phyloP scores from a whole-genome alignment of 2,329 filamentous ascomycete genomes.

The Daldinia sp. region DNA sequence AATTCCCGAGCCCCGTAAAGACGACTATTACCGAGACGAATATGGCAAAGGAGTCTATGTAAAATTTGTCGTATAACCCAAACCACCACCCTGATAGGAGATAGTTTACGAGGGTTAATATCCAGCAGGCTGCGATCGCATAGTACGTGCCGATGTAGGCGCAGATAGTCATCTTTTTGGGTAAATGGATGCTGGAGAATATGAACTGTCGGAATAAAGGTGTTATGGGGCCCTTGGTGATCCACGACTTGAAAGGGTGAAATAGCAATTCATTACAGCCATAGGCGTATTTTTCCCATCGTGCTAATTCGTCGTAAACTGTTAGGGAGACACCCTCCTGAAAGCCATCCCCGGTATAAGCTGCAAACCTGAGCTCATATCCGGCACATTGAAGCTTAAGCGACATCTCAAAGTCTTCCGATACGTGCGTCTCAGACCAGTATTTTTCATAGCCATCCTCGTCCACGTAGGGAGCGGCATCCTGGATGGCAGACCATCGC shows the following conservation, averaged over 20 bases:
- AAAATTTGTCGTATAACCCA: constrained; percentile 66
- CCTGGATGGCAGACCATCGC: constrained; percentile 80
- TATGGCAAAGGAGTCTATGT: constrained; percentile 68
- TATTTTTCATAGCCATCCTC: constrained; percentile 81
- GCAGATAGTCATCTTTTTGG: constrained; percentile 80
- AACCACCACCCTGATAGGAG: constrained; percentile 79
- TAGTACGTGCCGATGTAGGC: constrained; percentile 86
- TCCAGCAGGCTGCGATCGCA: constrained; percentile 80
- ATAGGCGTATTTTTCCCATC: constrained; percentile 90
- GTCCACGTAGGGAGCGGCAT: constrained; percentile 74
- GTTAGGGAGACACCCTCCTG: constrained; percentile 87
- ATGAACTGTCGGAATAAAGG: constrained; percentile 81
- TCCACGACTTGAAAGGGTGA: constrained; percentile 80
- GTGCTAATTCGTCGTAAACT: constrained; percentile 84
- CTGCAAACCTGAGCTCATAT: constrained; percentile 78
- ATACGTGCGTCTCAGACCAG: constrained; percentile 84
- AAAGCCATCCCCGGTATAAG: constrained; percentile 81
- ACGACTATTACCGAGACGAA: constrained; percentile 52
- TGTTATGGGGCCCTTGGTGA: constrained; percentile 80
- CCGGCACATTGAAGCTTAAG: constrained; percentile 78
- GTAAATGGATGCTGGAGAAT: constrained; percentile 78
- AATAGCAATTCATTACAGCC: constrained; percentile 87
- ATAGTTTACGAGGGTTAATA: constrained; percentile 79
- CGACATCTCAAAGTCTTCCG: constrained; percentile 86
- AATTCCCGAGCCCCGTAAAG: constrained; percentile 51